Percentiles rank a stretch among this genome's conserved stretches.
Evolutionary conservation across 2,329 filamentous ascomycete genomes (phyloP).

Genomic region (Monilinia vaccinii-corymbosi): DNA sequence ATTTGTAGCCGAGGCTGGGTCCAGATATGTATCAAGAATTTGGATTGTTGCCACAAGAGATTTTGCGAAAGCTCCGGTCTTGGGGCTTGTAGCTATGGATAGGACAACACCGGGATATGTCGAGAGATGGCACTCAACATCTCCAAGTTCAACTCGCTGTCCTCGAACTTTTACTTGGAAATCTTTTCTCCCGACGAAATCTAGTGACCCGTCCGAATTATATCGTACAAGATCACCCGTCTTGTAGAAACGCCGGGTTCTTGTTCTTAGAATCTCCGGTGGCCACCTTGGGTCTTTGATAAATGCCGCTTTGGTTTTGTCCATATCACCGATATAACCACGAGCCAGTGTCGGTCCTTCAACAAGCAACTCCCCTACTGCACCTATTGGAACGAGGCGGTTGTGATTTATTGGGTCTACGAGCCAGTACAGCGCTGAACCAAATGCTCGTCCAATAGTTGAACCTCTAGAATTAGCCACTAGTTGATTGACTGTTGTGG

Average conservation of each 20-base stretch:
- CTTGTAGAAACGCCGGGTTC: constrained; percentile 42
- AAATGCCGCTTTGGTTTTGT: constrained; percentile 31
- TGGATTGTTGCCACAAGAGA: constrained; percentile 7
- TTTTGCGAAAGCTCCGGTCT: constrained; percentile 1
- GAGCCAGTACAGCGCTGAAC: constrained; percentile 28
- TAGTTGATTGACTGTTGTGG: background rate
- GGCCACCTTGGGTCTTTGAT: constrained; percentile 28
- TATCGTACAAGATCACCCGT: constrained; percentile 49
- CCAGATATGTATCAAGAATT: background rate
- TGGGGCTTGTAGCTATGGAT: constrained; percentile 4
- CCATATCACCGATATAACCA: constrained; percentile 33
- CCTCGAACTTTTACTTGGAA: constrained; percentile 57
- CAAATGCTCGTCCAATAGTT: constrained; percentile 1
- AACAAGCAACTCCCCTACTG: constrained; percentile 32
- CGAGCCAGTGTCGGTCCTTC: constrained; percentile 32
- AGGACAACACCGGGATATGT: background rate
- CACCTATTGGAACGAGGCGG: constrained; percentile 28
- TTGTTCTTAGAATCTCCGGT: background rate
- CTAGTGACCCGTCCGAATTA: constrained; percentile 47
- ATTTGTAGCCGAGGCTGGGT: background rate
- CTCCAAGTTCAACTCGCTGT: constrained; percentile 54
- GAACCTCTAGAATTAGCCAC: constrained; percentile 7
- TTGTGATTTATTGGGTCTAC: constrained; percentile 33
- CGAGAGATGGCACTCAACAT: constrained; percentile 37
- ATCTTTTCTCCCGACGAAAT: constrained; percentile 54